Evolutionary conservation across 2,329 filamentous ascomycete species (phyloP).

Genomic region (Colletotrichum abscissum): DNA sequence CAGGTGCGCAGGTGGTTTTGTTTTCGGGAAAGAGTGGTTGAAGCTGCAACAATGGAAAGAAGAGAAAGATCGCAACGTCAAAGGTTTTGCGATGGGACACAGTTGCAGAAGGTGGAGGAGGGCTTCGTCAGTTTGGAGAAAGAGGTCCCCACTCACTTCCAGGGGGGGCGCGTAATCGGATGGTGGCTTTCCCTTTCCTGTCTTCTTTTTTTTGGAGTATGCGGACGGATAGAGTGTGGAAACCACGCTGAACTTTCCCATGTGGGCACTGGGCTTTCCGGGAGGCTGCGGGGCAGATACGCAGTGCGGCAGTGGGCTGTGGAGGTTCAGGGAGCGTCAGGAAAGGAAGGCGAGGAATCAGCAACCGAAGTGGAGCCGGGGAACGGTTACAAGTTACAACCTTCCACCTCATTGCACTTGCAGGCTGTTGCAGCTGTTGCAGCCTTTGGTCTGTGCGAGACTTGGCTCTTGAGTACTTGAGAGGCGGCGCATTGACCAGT

Average conservation of each 20-base stretch:
- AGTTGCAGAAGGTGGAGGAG: slow-evolving; percentile 30
- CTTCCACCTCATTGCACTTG: not conserved
- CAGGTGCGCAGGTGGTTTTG: not conserved
- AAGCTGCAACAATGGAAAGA: slow-evolving; percentile 7
- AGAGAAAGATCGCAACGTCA: not conserved
- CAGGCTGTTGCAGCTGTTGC: not conserved
- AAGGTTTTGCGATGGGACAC: slow-evolving; percentile 30
- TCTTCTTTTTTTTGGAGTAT: not conserved
- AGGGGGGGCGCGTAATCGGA: not conserved
- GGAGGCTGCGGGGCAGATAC: slow-evolving; percentile 7
- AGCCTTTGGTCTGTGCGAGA: slow-evolving; percentile 3
- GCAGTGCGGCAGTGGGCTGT: not conserved
- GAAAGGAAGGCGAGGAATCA: not conserved
- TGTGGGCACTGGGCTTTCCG: not conserved
- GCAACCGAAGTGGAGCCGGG: not conserved
- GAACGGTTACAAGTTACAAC: not conserved
- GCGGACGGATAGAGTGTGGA: not conserved
- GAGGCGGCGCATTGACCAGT: not conserved
- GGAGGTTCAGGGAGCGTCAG: not conserved
- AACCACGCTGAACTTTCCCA: not conserved
- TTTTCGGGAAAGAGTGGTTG: not conserved
- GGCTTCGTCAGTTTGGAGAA: slow-evolving; percentile 15
- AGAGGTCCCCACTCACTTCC: not conserved
- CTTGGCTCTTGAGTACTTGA: not conserved
- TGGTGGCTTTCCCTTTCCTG: not conserved